Evolutionary conservation across 345 rosid genomes (phyloP).

Genomic region (Sapria himalayana): DNA sequence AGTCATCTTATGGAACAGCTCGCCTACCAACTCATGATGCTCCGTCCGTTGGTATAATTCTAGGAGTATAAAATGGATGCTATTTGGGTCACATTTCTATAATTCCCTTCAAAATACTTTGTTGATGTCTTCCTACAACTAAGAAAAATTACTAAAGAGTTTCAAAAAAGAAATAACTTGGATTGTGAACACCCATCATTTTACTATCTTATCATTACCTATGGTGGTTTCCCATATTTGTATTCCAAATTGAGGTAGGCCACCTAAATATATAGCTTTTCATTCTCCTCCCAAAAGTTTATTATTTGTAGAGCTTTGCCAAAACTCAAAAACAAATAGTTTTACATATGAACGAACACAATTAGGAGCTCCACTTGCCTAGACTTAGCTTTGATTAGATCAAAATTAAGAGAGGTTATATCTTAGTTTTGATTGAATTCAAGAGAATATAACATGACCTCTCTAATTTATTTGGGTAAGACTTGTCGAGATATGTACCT

Average conservation of each 20-base stretch:
- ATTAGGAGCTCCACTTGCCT: too few species aligned
- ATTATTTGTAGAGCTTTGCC: constrained; percentile 81
- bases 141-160: too few species aligned
- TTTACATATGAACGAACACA: too few species aligned
- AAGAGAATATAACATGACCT: too few species aligned
- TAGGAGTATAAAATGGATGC: constrained; percentile 59
- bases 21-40: constrained; percentile 50
- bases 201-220: constrained; percentile 26
- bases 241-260: constrained; percentile 94
- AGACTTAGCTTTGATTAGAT: too few species aligned
- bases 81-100: constrained; percentile 69
- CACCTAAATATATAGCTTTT: constrained; percentile 86
- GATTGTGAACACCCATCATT: too few species aligned
- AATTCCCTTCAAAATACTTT: constrained; percentile 72
- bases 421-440: too few species aligned
- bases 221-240: constrained; percentile 77
- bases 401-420: too few species aligned
- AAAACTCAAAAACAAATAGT: constrained; percentile 7
- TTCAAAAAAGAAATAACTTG: too few species aligned
- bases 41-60: constrained; percentile 71
- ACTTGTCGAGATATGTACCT: too few species aligned
- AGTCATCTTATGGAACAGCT: constrained; percentile 50
- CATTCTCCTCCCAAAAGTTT: constrained; percentile 71
- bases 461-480: too few species aligned
- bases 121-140: constrained; percentile 76